phyloP scores from a whole-genome alignment of 495 filamentous ascomycete genomes.

The Penicillium crystallinum region DNA sequence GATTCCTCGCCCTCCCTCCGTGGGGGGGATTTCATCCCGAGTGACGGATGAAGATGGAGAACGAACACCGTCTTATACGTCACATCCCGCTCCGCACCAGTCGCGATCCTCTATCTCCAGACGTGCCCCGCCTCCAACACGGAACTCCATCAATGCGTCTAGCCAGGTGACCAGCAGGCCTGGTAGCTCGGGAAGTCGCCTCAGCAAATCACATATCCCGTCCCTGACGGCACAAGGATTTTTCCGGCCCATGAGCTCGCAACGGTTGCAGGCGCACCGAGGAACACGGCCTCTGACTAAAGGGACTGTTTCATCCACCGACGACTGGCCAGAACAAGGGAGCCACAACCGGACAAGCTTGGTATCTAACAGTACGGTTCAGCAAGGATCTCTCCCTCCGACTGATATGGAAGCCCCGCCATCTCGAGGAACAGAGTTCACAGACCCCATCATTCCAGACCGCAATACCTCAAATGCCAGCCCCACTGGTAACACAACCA shows the following conservation, averaged over 20 bases:
- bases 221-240: constrained; percentile 85
- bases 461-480: constrained; percentile 69
- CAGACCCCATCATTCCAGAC: constrained; percentile 58
- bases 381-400: constrained; percentile 32
- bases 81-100: constrained; percentile 41
- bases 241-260: constrained; percentile 94
- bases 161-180: constrained; percentile 48
- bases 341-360: constrained; percentile 47
- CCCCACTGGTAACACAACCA: constrained; percentile 61
- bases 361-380: constrained; percentile 41
- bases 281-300: constrained; percentile 50
- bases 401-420: constrained; percentile 59
- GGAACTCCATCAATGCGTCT: constrained; percentile 30
- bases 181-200: constrained; percentile 61
- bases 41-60: constrained; percentile 68
- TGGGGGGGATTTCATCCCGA: constrained; percentile 70
- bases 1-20: constrained; percentile 42
- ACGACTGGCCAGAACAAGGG: constrained; percentile 40
- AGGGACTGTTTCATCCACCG: constrained; percentile 35
- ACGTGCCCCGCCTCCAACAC: constrained; percentile 40
- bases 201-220: constrained; percentile 84
- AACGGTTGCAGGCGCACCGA: constrained; percentile 87
- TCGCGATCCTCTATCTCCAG: constrained; percentile 44
- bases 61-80: constrained; percentile 35
- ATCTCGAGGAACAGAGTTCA: constrained; percentile 75